phyloP scores from a whole-genome alignment of 1,139 yeast species.

The Yamadazyma oceani region DNA sequence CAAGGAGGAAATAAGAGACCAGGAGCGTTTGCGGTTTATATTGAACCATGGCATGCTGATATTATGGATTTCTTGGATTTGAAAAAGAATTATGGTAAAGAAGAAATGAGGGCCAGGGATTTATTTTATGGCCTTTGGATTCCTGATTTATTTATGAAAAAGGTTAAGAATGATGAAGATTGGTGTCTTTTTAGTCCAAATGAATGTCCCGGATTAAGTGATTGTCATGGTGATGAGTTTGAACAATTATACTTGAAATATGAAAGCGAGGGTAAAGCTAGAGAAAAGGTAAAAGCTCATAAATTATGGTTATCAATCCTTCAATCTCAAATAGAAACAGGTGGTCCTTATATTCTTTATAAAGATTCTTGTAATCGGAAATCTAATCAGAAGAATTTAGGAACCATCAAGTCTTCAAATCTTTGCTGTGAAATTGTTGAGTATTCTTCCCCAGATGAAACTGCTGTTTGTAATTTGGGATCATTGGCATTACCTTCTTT shows the following conservation, averaged over 20 bases:
- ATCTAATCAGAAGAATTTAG: constrained; percentile 56
- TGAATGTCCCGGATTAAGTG: constrained; percentile 51
- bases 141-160: constrained; percentile 58
- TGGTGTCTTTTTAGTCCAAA: constrained; percentile 62
- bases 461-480: constrained; percentile 58
- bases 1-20: constrained; percentile 66
- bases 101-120: constrained; percentile 56
- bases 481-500: constrained; percentile 53
- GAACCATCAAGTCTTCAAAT: constrained; percentile 56
- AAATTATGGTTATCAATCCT: constrained; percentile 54
- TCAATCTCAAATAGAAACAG: constrained; percentile 60
- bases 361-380: constrained; percentile 57
- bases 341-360: constrained; percentile 58
- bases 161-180: constrained; percentile 47
- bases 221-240: constrained; percentile 51
- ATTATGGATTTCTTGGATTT: constrained; percentile 52
- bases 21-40: constrained; percentile 60
- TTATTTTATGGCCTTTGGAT: constrained; percentile 60
- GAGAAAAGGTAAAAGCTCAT: constrained; percentile 46
- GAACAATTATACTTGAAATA: constrained; percentile 43
- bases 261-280: constrained; percentile 43
- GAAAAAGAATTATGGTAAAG: constrained; percentile 58
- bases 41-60: constrained; percentile 65
- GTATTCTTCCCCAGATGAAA: constrained; percentile 54
- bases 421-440: constrained; percentile 60